Percentiles rank a stretch among this genome's conserved stretches.
These are phyloP conservation scores for Exophiala xenobiotica DNA, from an alignment of 2,329 filamentous ascomycete species.

Conservation along the genomic window DNA sequence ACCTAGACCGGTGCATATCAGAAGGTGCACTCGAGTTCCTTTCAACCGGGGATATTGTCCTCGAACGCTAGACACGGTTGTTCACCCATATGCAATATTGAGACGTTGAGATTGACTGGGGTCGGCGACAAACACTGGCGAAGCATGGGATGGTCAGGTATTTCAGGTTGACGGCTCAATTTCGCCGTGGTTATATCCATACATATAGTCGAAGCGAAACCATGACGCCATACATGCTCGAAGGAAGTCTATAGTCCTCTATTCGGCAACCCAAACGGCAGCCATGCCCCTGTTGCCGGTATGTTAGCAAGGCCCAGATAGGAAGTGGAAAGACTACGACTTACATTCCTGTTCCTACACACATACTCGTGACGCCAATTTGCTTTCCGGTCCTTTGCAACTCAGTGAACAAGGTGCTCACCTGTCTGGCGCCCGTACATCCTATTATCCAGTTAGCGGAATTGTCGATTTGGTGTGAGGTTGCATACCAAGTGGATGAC, in stretches of 20 bases:
- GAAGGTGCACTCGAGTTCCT: no score
- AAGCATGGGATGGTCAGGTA: no score
- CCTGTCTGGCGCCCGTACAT: constrained; percentile 89
- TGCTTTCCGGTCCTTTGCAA: constrained; percentile 78
- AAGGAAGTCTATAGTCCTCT: constrained; percentile 36
- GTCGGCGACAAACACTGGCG: no score
- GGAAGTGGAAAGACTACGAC: constrained; percentile 3
- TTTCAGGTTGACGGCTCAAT: no score
- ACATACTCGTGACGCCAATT: constrained; percentile 94
- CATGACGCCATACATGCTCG: neutral
- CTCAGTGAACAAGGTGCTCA: constrained; percentile 89
- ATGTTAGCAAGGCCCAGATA: constrained; percentile 6
- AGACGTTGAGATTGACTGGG: no score
- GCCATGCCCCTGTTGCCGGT: constrained; percentile 69
- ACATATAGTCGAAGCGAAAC: neutral
- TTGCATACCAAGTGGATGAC: constrained; percentile 80
- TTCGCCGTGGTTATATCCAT: no score
- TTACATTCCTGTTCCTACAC: constrained; percentile 86
- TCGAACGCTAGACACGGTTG: no score
- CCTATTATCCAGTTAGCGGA: constrained; percentile 37
- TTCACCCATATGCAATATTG: no score
- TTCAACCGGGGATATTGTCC: no score
- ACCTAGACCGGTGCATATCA: no score
- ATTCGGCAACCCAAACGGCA: constrained; percentile 93
- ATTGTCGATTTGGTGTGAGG: no score